phyloP scores from a whole-genome alignment of 2,329 filamentous ascomycete species.

The Botrytis paeoniae region DNA sequence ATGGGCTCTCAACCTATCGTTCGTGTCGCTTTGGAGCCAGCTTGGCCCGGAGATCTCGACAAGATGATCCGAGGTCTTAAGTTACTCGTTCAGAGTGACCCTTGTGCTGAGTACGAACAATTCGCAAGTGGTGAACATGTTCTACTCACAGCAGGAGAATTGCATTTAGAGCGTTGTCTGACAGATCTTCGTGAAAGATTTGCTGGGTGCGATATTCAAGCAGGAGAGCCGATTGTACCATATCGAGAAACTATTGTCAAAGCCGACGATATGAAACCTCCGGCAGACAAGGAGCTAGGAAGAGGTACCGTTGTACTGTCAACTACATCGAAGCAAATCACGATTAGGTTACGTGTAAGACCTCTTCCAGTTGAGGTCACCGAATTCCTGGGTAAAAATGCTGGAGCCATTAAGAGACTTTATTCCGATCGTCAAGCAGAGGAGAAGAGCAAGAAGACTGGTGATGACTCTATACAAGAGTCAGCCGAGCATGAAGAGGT shows the following conservation, averaged over 20 bases:
- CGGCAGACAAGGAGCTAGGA: slow-evolving; percentile 80
- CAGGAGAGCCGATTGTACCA: slow-evolving; percentile 89
- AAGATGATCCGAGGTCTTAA: slow-evolving; percentile 91
- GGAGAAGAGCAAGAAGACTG: slow-evolving; percentile 36
- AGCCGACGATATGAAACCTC: slow-evolving; percentile 87
- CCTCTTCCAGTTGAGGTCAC: slow-evolving; percentile 78
- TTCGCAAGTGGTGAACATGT: slow-evolving; percentile 93
- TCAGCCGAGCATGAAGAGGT: slow-evolving; percentile 40
- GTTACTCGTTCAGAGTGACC: slow-evolving; percentile 89
- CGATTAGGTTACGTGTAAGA: slow-evolving; percentile 69
- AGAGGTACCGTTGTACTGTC: slow-evolving; percentile 73
- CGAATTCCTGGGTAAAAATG: slow-evolving; percentile 80
- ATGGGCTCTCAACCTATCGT: slow-evolving; percentile 87
- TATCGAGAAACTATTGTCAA: slow-evolving; percentile 90
- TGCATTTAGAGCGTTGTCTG: slow-evolving; percentile 90
- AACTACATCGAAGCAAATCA: slow-evolving; percentile 84
- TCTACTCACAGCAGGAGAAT: slow-evolving; percentile 85
- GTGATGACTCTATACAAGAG: slow-evolving; percentile 32
- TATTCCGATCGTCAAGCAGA: slow-evolving; percentile 66
- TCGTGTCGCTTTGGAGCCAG: slow-evolving; percentile 89
- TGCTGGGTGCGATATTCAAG: slow-evolving; percentile 90
- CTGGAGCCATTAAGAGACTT: slow-evolving; percentile 72
- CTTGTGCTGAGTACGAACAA: slow-evolving; percentile 93
- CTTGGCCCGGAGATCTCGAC: slow-evolving; percentile 83
- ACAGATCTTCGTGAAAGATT: slow-evolving; percentile 92